Evolutionary conservation across 2,329 filamentous ascomycete genomes (phyloP), one percentile per base, ranked within the genome.

Genomic region (Cercospora sojina): DNA sequence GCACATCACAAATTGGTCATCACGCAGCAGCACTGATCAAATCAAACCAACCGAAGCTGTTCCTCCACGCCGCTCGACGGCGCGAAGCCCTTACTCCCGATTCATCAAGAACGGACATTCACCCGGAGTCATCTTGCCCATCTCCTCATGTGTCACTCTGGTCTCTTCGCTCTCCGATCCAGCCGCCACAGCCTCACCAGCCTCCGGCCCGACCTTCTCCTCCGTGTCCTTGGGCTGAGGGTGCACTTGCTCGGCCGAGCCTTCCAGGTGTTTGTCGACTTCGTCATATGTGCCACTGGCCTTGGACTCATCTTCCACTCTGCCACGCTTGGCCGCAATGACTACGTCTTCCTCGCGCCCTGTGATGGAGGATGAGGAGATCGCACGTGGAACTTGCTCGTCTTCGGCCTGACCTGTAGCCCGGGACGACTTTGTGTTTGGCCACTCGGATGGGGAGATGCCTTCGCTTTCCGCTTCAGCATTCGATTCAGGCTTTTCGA

Each of bases 51-150:
- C 7, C 1, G 6, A 20, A 13, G 4, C 23, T 49, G 3, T 6
- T 27, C 13, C 12, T 53, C 13, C 12, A 53, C 23, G 16, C 5
- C 6, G 20, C 23, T 27, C 47, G 3, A 23, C 20, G 20, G 20
- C 23, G 23, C 47, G 23, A 53, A 5, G 5, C 5, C 47, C 20
- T 61, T 27, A 79, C 71, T 79, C 78, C 31, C 75, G 65, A 65
- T 79, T 79, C 77, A 78, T 77, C 62, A 80, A 63, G 38, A 79
- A 77, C 16, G 77, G 77, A 63, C 77, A 78, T 67, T 79, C 77
- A 1, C 60, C 65, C 3, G 70, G 60, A 12, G 67, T 67, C 49
- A 77, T 69, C 43, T 61, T 67, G 60, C 75, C 76, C 79, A 80
- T 80, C 71, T 80, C 79, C 69, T 77, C 74, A 59, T 77, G 74